These are phyloP conservation scores for Calendula officinalis DNA, from an alignment of 129 eudicot genomes.

Conservation along the genomic window DNA sequence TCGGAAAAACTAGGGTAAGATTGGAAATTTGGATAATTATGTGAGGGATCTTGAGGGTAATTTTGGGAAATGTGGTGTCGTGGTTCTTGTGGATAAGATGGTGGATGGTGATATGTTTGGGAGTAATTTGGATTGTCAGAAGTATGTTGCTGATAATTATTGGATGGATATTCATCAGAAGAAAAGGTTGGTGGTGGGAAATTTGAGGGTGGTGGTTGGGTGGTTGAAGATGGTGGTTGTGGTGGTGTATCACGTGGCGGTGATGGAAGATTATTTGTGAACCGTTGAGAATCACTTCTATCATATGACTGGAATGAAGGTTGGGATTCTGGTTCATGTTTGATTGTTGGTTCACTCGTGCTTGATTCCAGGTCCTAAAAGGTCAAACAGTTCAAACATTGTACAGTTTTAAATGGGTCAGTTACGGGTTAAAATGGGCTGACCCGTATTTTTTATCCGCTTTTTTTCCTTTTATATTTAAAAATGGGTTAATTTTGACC, in stretches of 20 bases:
- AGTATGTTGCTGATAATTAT: constrained; percentile 45
- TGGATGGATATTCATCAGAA: constrained; percentile 48
- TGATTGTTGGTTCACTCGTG: constrained; percentile 35
- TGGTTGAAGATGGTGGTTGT: constrained; percentile 24
- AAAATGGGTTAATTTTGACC: neutral
- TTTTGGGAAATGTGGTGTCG: constrained; percentile 50
- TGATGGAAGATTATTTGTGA: constrained; percentile 30
- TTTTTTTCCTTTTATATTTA: too few species aligned
- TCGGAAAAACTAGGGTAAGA: constrained; percentile 87
- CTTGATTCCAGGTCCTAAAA: constrained; percentile 45
- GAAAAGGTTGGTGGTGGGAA: constrained; percentile 25
- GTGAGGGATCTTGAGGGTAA: constrained; percentile 50
- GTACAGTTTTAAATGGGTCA: too few species aligned
- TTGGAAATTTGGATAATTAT: constrained; percentile 64
- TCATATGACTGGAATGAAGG: constrained; percentile 44
- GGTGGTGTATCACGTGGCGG: constrained; percentile 32
- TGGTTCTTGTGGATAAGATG: constrained; percentile 54
- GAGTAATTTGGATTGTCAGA: constrained; percentile 41
- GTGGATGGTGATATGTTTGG: constrained; percentile 47
- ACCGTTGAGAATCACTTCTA: constrained; percentile 38
- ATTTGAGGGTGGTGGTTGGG: constrained; percentile 32
- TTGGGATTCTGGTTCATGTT: constrained; percentile 41
- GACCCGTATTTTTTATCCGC: too few species aligned
- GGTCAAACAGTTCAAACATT: constrained; percentile 2
- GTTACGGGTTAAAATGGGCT: too few species aligned